Conservation (phyloP, 1,284 basidiomycete species). For the Cutaneotrichosporon mucoides region DNA sequence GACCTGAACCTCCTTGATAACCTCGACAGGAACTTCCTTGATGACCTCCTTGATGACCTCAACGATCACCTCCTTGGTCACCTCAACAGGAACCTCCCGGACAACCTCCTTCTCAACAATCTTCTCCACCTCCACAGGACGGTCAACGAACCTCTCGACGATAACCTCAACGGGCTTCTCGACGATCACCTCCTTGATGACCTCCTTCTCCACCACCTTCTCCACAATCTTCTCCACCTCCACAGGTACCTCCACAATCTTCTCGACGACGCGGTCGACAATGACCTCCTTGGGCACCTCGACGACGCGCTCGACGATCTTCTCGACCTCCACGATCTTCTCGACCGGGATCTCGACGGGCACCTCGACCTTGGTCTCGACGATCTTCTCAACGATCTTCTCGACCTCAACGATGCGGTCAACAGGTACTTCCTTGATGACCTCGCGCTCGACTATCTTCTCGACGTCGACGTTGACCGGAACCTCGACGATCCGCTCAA, state of each 20-base stretch:
- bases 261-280: slow-evolving; percentile 43
- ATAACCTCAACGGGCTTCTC: slow-evolving; percentile 37
- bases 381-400: slow-evolving; percentile 47
- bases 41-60: slow-evolving; percentile 48
- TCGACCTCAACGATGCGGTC: slow-evolving; percentile 43
- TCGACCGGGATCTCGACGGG: slow-evolving; percentile 35
- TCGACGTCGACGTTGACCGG: slow-evolving; percentile 44
- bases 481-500: slow-evolving; percentile 42
- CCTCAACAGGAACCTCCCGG: slow-evolving; percentile 46
- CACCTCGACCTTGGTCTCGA: slow-evolving; percentile 37
- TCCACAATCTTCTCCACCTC: slow-evolving; percentile 50
- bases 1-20: slow-evolving; percentile 47
- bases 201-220: slow-evolving; percentile 31
- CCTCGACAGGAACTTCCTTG: neutral
- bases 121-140: too few species aligned
- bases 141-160: slow-evolving; percentile 1
- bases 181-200: slow-evolving; percentile 42
- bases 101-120: slow-evolving; percentile 25
- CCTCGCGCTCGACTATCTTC: slow-evolving; percentile 41
- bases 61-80: slow-evolving; percentile 40
- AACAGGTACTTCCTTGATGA: slow-evolving; percentile 33
- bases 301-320: slow-evolving; percentile 32
- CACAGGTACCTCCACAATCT: slow-evolving; percentile 47
- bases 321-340: slow-evolving; percentile 35
- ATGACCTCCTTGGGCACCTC: slow-evolving; percentile 45